phyloP scores from a whole-genome alignment of 768 basidiomycete species.

The Suillus variegatus region DNA sequence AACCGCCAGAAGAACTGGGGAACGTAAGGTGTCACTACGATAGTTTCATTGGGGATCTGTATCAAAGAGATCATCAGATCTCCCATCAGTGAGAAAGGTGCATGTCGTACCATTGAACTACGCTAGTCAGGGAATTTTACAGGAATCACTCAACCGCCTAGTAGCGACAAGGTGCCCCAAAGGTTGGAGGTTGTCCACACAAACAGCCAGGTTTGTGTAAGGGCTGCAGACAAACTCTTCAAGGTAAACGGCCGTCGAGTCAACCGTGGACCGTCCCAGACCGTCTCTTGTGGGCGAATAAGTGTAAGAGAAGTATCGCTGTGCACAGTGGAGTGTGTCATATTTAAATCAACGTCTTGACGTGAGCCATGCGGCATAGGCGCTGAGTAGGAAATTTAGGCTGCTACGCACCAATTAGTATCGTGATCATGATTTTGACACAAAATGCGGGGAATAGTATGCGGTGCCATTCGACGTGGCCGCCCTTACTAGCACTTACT shows the following conservation, averaged over 20 bases:
- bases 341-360: conserved; percentile 7
- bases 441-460: not conserved
- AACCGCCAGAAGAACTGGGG: conserved; percentile 51
- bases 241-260: not conserved
- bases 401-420: too few relatives aligned
- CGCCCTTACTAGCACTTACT: not conserved
- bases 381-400: not conserved
- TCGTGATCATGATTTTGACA: not conserved
- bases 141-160: not conserved
- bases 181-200: not conserved
- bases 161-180: not conserved
- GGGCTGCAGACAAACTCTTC: not conserved
- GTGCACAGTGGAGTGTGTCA: conserved; percentile 3
- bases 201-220: conserved; percentile 4
- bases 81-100: not conserved
- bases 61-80: not conserved
- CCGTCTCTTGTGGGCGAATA: not conserved
- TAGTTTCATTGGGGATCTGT: not conserved
- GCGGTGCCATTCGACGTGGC: not conserved
- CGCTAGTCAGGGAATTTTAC: not conserved
- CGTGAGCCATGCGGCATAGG: not conserved
- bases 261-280: conserved; percentile 1
- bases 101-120: not conserved
- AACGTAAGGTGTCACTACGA: conserved; percentile 38
- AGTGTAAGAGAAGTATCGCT: not conserved